Base-by-base conservation (phyloP, 1,284 basidiomycete species). In the Fomitopsis schrenkii region DNA sequence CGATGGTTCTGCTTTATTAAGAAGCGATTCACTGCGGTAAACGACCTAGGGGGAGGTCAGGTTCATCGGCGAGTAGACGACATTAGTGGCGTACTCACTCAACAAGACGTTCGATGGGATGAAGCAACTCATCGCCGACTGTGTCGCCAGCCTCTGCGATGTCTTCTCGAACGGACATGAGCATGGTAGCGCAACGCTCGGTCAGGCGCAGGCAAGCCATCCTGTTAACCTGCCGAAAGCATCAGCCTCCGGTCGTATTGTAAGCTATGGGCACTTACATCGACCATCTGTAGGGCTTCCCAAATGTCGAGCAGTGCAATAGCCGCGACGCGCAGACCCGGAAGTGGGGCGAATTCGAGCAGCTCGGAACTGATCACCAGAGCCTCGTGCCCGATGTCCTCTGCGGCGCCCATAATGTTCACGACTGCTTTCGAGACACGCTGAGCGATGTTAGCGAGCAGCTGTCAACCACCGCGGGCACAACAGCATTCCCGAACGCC, bases 1-100 rank as follows among this genome's bases (percentile, higher is more conserved):
- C 88, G 76, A 57, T 83, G 80, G 10, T 80, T 78, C 64, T 90
- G 85, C 63, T 83, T 86, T 61, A 80, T 68, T 19, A 90, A 78
- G 65, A 91, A 80, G 6, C 72, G 66, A 54, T 79, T 76, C 2
- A 91, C 82, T 53, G 78, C 57, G 3, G 40, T 62, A 64, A 70
- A 74, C 4, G 67, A 64, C n/a, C 68, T 70, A 22, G 15, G 45
- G 22, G 28, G 15, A 4, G 3, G 17, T 46, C 2, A 46, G 42
- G 14, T 19, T 14, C n/a, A 26, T 57, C 22, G 10, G 42, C 8
- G 30, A 33, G 30, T 15, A 19, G 4, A 17, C 10, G 28, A 35
- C 10, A 33, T 17, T 33, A 28, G 33, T n/a, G 19, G 35, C 28
- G 38, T 4, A 79, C 83, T 33, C 60, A 88, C 87, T 80, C 80